Base-by-base conservation (phyloP, 352 stramenopile genomes). In the Blastocystis sp. region DNA sequence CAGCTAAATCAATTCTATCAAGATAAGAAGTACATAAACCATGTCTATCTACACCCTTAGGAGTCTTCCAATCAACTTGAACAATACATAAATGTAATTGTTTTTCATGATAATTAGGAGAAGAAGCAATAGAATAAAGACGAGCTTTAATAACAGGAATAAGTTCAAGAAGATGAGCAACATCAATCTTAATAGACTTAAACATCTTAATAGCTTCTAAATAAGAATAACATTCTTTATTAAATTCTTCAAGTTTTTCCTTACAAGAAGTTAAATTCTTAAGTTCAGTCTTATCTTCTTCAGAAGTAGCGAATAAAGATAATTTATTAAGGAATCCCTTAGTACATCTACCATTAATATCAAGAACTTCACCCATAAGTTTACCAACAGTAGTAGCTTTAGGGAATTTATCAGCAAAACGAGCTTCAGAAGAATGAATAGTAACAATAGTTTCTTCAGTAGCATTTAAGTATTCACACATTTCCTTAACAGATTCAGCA, bases 21-120 rank as follows among this genome's bases (percentile, higher is more conserved):
- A 96, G 69, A 71, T 92, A 88, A 34, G 73, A 83, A 0, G 90
- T 93, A 72, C 84, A 95, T 2, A 95, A 76, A 31, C 90, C 91
- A 36, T 77, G 69, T 66, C 27, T 64, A 68, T 82, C 75, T 58
- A 73, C 74, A 56, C 77, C 77, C 34, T 67, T 74, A 0, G 75
- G 77, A 30, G 74, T 84, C 24, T 75, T 81, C 80, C 78, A 86
- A 68, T 84, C 74, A 66, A 85, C 77, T 57, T 82, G 76, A 16
- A 86, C 78, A 32, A 86, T 74, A 23, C 83, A 69, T 65, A 88
- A 55, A 62, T 88, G 77, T 34, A 88, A 77, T 43, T 74, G 78
- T 32, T 66, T 76, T 27, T 77, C 77, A 67, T 82, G 79, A 68
- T 80, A 73, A 71, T 84, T 80, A 72, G 81, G 81, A 52, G 75